These are phyloP conservation scores for Calonectria hongkongensis DNA, from an alignment of 2,329 filamentous ascomycete genomes.

Conservation along the genomic window DNA sequence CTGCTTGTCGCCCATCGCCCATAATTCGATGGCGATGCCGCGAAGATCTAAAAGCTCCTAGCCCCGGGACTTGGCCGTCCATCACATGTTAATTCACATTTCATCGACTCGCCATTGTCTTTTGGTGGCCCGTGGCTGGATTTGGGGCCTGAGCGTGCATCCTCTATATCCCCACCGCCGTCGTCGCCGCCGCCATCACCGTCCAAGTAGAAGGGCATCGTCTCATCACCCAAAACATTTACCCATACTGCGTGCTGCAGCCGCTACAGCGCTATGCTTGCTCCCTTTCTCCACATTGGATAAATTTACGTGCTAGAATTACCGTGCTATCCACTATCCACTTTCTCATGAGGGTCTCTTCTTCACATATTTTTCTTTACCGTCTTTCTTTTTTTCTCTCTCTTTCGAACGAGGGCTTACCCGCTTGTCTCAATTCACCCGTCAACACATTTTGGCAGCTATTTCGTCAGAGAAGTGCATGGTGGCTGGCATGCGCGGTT, in stretches of 20 bases:
- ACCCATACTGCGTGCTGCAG: background rate
- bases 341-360: constrained; percentile 15
- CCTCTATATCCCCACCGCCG: constrained; percentile 3
- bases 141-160: constrained; percentile 10
- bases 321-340: background rate
- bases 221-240: background rate
- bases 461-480: background rate
- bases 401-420: background rate
- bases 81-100: constrained; percentile 12
- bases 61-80: constrained; percentile 5
- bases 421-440: background rate
- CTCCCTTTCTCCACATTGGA: background rate
- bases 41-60: background rate
- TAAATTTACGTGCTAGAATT: background rate
- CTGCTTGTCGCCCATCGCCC: background rate
- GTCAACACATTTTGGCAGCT: background rate
- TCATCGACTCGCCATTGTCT: background rate
- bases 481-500: background rate
- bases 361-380: background rate
- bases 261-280: constrained; percentile 1
- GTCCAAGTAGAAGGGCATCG: background rate
- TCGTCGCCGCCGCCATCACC: constrained; percentile 11
- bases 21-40: background rate
- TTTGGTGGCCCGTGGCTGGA: background rate
- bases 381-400: background rate